These are phyloP conservation scores for Ganoderma multipileum DNA, from an alignment of 1,284 basidiomycete genomes.

Conservation along the genomic window DNA sequence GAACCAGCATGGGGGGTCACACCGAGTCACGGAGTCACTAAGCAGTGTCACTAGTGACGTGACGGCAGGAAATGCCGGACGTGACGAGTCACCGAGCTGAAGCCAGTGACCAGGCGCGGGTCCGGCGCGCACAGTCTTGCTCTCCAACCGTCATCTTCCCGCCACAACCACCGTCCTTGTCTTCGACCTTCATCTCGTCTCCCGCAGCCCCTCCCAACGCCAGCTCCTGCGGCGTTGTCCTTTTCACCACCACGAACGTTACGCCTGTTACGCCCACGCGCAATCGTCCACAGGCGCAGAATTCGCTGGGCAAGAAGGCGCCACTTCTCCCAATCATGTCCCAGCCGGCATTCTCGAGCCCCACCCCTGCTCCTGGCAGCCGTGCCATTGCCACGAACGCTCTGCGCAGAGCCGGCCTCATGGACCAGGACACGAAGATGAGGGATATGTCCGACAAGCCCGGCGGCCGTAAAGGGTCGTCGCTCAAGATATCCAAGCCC, in stretches of 20 bases:
- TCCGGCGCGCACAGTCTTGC: slow-evolving; percentile 23
- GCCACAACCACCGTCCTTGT: slow-evolving; percentile 21
- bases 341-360: slow-evolving; percentile 51
- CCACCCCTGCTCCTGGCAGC: slow-evolving; percentile 53
- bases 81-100: slow-evolving; percentile 15
- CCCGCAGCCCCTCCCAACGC: slow-evolving; percentile 10
- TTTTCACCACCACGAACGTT: slow-evolving; percentile 19
- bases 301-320: slow-evolving; percentile 23
- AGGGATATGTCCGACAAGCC: slow-evolving; percentile 68
- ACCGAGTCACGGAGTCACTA: slow-evolving; percentile 13
- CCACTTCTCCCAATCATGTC: slow-evolving; percentile 43
- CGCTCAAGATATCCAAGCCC: slow-evolving; percentile 52
- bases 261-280: slow-evolving; percentile 24
- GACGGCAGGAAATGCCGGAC: slow-evolving; percentile 15
- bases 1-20: background rate
- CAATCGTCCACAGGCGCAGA: slow-evolving; percentile 28
- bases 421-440: slow-evolving; percentile 77
- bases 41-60: background rate
- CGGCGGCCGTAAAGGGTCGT: slow-evolving; percentile 66
- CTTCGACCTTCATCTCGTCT: slow-evolving; percentile 5
- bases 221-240: slow-evolving; percentile 19
- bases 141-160: slow-evolving; percentile 31
- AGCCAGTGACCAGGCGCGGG: slow-evolving; percentile 18
- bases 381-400: slow-evolving; percentile 64
- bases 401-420: slow-evolving; percentile 72